Evolutionary conservation across 768 basidiomycete species (phyloP), one percentile per base, ranked within the genome.

Genomic region (Dendrothele bispora): DNA sequence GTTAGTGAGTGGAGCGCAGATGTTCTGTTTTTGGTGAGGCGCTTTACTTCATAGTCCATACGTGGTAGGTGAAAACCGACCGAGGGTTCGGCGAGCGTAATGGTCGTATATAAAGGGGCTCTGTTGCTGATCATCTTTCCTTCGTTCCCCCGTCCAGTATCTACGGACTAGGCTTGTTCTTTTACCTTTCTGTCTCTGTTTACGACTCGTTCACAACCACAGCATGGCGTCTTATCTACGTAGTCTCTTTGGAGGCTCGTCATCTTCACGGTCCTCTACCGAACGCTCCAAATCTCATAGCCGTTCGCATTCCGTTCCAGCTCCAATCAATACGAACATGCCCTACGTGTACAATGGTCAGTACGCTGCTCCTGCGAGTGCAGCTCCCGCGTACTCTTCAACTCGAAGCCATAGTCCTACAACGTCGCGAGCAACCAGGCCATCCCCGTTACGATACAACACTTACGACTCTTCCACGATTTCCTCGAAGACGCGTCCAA

Each of bases 201-300:
- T n/a, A n/a, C n/a, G n/a, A n/a, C n/a, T n/a, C n/a, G n/a, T n/a
- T n/a, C n/a, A n/a, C n/a, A n/a, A n/a, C n/a, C n/a, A n/a, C n/a
- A 54, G 46, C 48, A 79, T 79, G 78, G 69, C 76, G 41, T 72
- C 78, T 27, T 75, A 77, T 65, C 57, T 80, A 49, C 78, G 78
- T 51, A 39, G 21, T 50, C 37, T 50, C 29, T 38, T 46, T 17
- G 24, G 27, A 37, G 56, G 53, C 42, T 34, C 48, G 30, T 17
- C 28, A 32, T 38, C 37, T 49, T 29, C 51, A 43, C 38, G 47
- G 34, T 42, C 51, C 57, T 51, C 44, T 20, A 38, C 15, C 22
- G 29, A 21, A n/a, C 29, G 35, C 32, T 36, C 22, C 11, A 46
- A 37, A 18, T 4, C 21, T 27, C 34, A 36, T 34, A 29, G 35